Percentiles rank a stretch among this genome's conserved stretches.
phyloP scores from a whole-genome alignment of 2,329 filamentous ascomycete genomes.

The Teratosphaeria zuluensis region DNA sequence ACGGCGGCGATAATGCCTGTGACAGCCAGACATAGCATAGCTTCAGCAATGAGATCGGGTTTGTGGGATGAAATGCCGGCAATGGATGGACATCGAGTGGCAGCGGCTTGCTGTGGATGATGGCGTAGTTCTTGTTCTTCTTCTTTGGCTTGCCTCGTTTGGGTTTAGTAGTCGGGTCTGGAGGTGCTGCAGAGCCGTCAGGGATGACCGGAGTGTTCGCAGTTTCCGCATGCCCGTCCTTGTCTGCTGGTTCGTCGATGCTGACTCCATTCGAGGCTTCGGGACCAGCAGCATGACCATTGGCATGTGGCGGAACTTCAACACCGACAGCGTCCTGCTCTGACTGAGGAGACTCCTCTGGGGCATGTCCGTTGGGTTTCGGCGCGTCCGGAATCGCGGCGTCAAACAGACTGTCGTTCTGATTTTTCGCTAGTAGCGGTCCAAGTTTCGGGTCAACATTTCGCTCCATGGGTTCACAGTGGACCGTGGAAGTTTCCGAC shows the following conservation, averaged over 20 bases:
- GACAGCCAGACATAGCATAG: conserved; percentile 67
- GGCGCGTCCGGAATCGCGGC: too few species aligned
- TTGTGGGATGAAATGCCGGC: conserved; percentile 81
- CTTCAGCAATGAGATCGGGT: conserved; percentile 79
- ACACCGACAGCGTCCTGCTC: neutral
- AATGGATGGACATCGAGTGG: conserved; percentile 76
- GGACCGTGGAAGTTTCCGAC: neutral
- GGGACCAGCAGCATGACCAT: neutral
- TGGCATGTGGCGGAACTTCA: neutral
- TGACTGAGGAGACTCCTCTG: neutral
- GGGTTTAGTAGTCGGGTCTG: conserved; percentile 5
- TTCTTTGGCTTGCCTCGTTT: conserved; percentile 14
- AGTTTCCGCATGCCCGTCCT: neutral
- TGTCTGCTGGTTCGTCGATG: neutral
- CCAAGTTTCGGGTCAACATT: neutral
- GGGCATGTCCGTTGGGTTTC: too few species aligned
- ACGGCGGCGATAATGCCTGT: conserved; percentile 57
- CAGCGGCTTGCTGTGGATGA: conserved; percentile 72
- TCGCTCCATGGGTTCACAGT: neutral
- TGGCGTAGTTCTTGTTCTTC: conserved; percentile 49
- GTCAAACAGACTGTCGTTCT: neutral
- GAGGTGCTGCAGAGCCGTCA: conserved; percentile 1
- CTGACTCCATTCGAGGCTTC: neutral
- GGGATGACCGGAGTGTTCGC: neutral
- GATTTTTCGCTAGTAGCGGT: neutral